These are phyloP conservation scores for Rhipidocladum racemiflorum DNA, from an alignment of 176 grass and related monocot species.

Conservation along the genomic window DNA sequence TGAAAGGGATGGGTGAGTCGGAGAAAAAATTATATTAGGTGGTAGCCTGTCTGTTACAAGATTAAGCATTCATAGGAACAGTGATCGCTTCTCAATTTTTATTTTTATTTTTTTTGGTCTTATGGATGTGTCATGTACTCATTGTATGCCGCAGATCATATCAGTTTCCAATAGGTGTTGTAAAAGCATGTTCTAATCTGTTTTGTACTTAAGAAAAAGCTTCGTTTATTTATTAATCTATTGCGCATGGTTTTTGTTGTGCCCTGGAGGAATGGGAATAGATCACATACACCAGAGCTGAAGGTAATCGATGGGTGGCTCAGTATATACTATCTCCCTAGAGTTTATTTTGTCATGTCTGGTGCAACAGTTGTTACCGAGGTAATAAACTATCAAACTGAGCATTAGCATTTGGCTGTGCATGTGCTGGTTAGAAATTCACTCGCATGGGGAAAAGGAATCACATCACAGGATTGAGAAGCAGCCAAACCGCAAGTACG, in stretches of 20 bases:
- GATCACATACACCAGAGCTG: neutral
- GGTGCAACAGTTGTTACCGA: neutral
- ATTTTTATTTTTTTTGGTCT: neutral
- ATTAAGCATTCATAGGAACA: constrained; percentile 39
- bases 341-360: too few relatives aligned
- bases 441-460: too few relatives aligned
- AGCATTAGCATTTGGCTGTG: too few relatives aligned
- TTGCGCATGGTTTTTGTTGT: neutral
- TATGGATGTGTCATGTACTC: constrained; percentile 16
- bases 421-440: neutral
- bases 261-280: neutral
- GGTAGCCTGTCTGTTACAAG: constrained; percentile 29
- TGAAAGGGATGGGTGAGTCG: neutral
- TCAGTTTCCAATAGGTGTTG: constrained; percentile 25
- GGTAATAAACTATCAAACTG: neutral
- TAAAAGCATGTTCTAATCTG: constrained; percentile 32
- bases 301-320: too few relatives aligned
- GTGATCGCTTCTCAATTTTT: neutral
- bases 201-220: constrained; percentile 1
- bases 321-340: too few relatives aligned
- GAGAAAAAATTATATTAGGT: neutral
- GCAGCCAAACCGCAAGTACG: too few relatives aligned
- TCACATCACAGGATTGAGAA: too few relatives aligned
- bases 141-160: constrained; percentile 14
- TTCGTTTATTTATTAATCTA: constrained; percentile 1